phyloP scores from a whole-genome alignment of 768 basidiomycete genomes.

The Lentinula aciculospora region DNA sequence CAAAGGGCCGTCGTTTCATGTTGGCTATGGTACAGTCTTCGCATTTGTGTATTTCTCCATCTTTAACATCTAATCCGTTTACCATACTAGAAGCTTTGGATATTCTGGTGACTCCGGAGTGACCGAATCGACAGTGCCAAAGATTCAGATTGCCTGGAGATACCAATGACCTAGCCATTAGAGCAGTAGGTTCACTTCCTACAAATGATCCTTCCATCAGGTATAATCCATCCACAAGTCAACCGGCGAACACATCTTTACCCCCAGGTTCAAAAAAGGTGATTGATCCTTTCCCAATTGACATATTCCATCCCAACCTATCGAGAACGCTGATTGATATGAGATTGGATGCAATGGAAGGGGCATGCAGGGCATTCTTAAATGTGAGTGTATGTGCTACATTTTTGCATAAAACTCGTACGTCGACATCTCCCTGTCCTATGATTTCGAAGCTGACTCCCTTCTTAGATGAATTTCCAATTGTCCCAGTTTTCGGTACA shows the following conservation, averaged over 20 bases:
- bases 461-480: neutral
- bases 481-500: neutral
- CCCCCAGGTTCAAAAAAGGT: neutral
- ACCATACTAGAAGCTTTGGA: neutral
- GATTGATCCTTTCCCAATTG: neutral
- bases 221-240: neutral
- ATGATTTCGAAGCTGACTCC: conserved; percentile 3
- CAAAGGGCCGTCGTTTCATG: neutral
- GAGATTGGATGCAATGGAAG: conserved; percentile 10
- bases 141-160: neutral
- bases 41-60: neutral
- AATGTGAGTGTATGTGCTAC: conserved; percentile 1
- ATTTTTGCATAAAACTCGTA: neutral
- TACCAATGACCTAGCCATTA: neutral
- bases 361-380: conserved; percentile 11
- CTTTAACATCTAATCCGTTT: neutral
- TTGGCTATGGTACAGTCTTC: conserved; percentile 5
- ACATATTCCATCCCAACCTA: neutral
- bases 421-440: conserved; percentile 5
- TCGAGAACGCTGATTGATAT: conserved; percentile 9
- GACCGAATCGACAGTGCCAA: conserved; percentile 8
- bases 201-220: neutral
- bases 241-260: neutral
- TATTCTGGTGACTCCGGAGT: neutral
- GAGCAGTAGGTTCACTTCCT: neutral